These are phyloP conservation scores for Passiflora organensis DNA, from an alignment of 345 rosid species.

Conservation along the genomic window DNA sequence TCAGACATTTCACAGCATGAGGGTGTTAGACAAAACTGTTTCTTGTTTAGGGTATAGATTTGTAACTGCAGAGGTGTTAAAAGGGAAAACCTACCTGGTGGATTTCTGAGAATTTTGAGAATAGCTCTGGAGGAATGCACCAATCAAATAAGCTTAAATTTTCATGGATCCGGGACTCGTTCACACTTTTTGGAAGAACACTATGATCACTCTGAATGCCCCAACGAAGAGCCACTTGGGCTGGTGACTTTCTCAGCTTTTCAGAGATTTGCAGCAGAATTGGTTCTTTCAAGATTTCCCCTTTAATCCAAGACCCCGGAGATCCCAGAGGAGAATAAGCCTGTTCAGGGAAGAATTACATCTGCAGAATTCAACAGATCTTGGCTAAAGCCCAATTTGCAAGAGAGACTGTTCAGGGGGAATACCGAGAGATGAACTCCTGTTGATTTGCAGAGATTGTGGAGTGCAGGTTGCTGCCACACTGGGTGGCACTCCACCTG, in stretches of 20 bases:
- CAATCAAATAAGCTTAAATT: conserved; percentile 46
- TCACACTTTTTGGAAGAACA: conserved; percentile 56
- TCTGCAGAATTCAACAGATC: not conserved
- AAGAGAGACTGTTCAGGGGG: not conserved
- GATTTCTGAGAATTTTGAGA: conserved; percentile 34
- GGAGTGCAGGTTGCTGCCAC: conserved; percentile 58
- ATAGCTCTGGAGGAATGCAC: conserved; percentile 45
- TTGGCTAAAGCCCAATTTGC: no score
- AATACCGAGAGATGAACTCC: conserved; percentile 50
- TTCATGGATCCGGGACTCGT: conserved; percentile 39
- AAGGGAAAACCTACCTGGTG: conserved; percentile 32
- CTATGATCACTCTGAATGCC: conserved; percentile 55
- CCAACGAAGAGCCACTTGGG: conserved; percentile 56
- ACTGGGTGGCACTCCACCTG: conserved; percentile 61
- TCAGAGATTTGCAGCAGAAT: conserved; percentile 36
- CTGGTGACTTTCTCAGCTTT: conserved; percentile 45
- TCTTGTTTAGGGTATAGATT: not conserved
- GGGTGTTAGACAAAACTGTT: no score
- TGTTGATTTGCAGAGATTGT: conserved; percentile 44
- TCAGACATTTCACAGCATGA: not conserved
- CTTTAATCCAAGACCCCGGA: conserved; percentile 55
- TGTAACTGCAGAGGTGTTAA: not conserved
- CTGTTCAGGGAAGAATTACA: conserved; percentile 15
- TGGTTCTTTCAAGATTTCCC: conserved; percentile 48
- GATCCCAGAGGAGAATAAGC: conserved; percentile 58